phyloP scores from a whole-genome alignment of 345 rosid genomes.

The Balakata baccata region DNA sequence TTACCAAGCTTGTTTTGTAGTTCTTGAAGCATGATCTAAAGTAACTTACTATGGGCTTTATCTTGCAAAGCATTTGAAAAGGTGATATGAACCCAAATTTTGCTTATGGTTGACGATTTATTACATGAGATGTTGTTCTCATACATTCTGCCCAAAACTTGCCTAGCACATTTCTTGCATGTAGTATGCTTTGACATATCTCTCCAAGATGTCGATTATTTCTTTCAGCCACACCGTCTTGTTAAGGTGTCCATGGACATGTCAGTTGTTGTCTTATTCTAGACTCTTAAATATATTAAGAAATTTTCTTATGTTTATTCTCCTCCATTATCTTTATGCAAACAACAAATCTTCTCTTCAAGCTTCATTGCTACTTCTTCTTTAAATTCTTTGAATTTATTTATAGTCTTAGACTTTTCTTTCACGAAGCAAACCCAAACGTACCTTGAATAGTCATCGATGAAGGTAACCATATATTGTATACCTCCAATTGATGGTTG shows the following conservation, averaged over 20 bases:
- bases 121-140: background rate
- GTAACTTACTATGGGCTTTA: background rate
- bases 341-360: too few species aligned
- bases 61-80: background rate
- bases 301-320: too few species aligned
- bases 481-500: too few species aligned
- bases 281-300: too few species aligned
- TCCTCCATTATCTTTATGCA: too few species aligned
- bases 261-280: too few species aligned
- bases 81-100: background rate
- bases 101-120: background rate
- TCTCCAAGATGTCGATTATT: conserved; percentile 10
- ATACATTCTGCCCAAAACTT: conserved; percentile 2
- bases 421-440: too few species aligned
- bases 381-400: too few species aligned
- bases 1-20: background rate
- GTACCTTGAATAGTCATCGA: too few species aligned
- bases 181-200: background rate
- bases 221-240: background rate
- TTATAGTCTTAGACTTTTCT: too few species aligned
- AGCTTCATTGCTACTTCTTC: too few species aligned
- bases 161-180: background rate
- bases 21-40: background rate
- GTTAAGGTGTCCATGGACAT: background rate
- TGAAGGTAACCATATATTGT: too few species aligned